A percentile compares a stretch with the other conserved stretches of the same genome.
These are phyloP conservation scores for Pichia sp. DNA, from an alignment of 1,139 yeast species.

Conservation along the genomic window DNA sequence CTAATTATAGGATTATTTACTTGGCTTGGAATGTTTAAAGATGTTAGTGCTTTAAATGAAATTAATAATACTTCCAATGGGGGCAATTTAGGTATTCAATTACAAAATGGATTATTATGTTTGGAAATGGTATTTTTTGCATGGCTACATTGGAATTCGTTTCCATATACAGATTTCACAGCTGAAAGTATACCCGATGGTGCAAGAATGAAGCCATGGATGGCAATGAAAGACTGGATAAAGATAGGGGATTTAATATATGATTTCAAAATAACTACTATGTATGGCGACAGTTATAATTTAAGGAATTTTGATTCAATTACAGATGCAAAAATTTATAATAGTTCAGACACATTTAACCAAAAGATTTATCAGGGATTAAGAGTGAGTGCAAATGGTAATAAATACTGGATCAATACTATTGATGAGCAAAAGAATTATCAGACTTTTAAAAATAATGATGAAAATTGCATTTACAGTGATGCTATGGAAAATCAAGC, in stretches of 20 bases:
- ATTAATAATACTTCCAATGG: constrained; percentile 30
- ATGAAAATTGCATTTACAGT: background rate
- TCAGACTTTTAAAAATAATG: no score
- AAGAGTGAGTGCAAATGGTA: constrained; percentile 73
- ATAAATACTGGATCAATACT: constrained; percentile 75
- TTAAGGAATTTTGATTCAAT: constrained; percentile 80
- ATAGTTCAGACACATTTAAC: constrained; percentile 25
- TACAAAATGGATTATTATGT: constrained; percentile 74
- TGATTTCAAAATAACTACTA: constrained; percentile 68
- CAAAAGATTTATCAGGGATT: constrained; percentile 73
- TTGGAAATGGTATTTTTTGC: constrained; percentile 84
- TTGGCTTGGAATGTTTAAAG: constrained; percentile 45
- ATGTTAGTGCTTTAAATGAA: constrained; percentile 21
- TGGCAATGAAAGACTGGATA: constrained; percentile 71
- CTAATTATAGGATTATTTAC: constrained; percentile 58
- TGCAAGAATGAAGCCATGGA: constrained; percentile 52
- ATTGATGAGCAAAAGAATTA: no score
- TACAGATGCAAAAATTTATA: constrained; percentile 35
- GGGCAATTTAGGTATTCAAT: constrained; percentile 29
- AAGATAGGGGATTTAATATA: constrained; percentile 68
- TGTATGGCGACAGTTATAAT: constrained; percentile 72
- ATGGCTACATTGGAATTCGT: constrained; percentile 80
- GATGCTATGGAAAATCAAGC: constrained; percentile 7
- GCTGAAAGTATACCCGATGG: constrained; percentile 53
- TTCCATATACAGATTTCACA: constrained; percentile 70